Conservation (phyloP, 306 rosid species). For the Gynostemma pentaphyllum region DNA sequence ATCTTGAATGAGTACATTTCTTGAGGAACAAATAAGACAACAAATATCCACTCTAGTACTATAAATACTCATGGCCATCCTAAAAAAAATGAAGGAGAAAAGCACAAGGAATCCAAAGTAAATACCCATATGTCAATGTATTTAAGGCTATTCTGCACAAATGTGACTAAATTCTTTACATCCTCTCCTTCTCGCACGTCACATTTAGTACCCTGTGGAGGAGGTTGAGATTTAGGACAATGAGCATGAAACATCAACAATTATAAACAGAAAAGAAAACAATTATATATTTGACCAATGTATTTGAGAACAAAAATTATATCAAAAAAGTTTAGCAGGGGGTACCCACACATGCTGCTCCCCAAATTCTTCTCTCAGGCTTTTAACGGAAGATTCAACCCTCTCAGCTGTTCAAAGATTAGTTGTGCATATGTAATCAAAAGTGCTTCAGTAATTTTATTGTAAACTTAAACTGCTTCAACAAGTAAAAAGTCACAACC, state of each 20-base stretch:
- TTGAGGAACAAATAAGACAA: not conserved
- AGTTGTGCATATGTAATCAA: slow-evolving; percentile 4
- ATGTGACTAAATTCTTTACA: slow-evolving; percentile 70
- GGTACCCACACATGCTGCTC: slow-evolving; percentile 99
- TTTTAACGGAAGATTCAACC: slow-evolving; percentile 52
- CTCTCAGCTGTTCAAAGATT: slow-evolving; percentile 39
- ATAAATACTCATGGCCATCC: not conserved
- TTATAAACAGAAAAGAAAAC: slow-evolving; percentile 1
- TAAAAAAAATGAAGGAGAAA: not conserved
- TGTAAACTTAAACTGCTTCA: slow-evolving; percentile 1
- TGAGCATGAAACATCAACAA: slow-evolving; percentile 12
- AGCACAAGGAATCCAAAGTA: slow-evolving; percentile 10
- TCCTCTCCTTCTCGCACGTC: slow-evolving; percentile 77
- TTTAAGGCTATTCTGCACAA: slow-evolving; percentile 57
- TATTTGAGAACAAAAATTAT: not conserved
- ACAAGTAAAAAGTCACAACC: not conserved
- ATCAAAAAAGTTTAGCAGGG: slow-evolving; percentile 30
- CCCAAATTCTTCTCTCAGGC: slow-evolving; percentile 54
- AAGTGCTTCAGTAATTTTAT: slow-evolving; percentile 1
- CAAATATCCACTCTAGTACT: not conserved
- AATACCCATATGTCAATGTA: slow-evolving; percentile 87
- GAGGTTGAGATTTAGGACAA: slow-evolving; percentile 13
- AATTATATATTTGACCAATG: not conserved
- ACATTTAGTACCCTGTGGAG: slow-evolving; percentile 64
- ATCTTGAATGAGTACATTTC: not conserved